Evolutionary conservation across 805 yeast genomes (phyloP), one percentile per base, ranked within the genome.

Genomic region (Candida michaelii): DNA sequence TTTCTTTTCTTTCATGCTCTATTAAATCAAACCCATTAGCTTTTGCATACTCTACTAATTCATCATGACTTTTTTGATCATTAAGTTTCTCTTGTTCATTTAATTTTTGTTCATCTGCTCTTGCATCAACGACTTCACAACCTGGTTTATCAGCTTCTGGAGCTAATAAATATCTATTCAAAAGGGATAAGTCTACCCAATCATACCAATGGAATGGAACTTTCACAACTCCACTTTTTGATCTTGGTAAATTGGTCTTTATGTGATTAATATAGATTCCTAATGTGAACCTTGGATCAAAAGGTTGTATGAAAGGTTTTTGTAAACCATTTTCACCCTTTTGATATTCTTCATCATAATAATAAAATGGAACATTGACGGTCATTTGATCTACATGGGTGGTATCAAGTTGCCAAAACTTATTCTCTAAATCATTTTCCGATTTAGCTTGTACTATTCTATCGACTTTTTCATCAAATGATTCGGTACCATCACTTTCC

Each of bases 141-240:
- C 55, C 63, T 31, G 76, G 75, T 21, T 55, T 52, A 24, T 55
- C 48, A 40, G 62, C 25, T 3, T 40, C 45, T 17, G 56, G 50
- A 2, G 60, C 55, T 30, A 55, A 49, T 10, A 58, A 38, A 46
- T 69, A 54, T 36, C 67, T 63, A 36, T 66, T 60, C 46, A 74
- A 56, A 17, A 62, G 59, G 6, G 70, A 64, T 60, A 76, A 60
- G 44, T 77, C 80, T 3, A 69, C 66, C 74, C 81, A 77, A 53
- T 78, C 83, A 43, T 65, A 66, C 83, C 82, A 78, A 49, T 76
- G 77, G 58, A 78, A 77, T 1, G 77, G 75, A 6, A 51, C 51
- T 46, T 45, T 25, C 33, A 41, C 33, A 39, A 29, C 36, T 33
- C 23, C 17, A 10, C 35, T 24, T 1, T 36, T 43, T 2, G 40